Evolutionary conservation across 2,329 filamentous ascomycete species (phyloP).

Genomic region (Botrytis cinerea): DNA sequence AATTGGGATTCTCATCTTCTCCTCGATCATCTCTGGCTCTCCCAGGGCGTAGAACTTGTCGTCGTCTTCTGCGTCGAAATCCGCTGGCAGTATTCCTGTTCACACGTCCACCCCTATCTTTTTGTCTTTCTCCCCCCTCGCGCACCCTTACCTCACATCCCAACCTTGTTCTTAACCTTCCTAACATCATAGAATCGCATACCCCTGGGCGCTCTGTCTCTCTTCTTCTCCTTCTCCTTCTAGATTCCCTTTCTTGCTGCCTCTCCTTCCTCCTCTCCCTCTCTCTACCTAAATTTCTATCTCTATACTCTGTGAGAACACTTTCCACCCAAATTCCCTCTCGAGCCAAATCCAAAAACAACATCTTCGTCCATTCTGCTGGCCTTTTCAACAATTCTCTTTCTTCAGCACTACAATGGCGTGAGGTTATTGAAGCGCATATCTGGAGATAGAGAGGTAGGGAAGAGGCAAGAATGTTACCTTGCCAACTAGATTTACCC

Average conservation of each 20-base stretch:
- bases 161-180: slow-evolving; percentile 3
- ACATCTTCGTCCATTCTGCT: slow-evolving; percentile 13
- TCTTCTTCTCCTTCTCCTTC: background rate
- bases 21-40: background rate
- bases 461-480: slow-evolving; percentile 12
- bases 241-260: background rate
- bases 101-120: background rate
- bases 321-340: slow-evolving; percentile 3
- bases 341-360: slow-evolving; percentile 10
- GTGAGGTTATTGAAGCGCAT: background rate
- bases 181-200: background rate
- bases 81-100: background rate
- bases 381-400: background rate
- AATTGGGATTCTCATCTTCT: background rate
- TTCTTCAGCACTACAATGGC: background rate
- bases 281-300: background rate
- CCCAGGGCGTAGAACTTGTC: background rate
- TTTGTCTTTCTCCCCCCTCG: background rate
- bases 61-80: background rate
- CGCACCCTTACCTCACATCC: background rate
- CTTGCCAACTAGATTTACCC: slow-evolving; percentile 13
- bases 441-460: slow-evolving; percentile 9
- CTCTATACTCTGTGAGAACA: background rate
- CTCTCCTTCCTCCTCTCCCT: background rate
- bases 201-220: background rate